A percentile compares a stretch with the other conserved stretches of the same genome.
phyloP scores from a whole-genome alignment of 208 protist genomes.

The Leishmania turanica region DNA sequence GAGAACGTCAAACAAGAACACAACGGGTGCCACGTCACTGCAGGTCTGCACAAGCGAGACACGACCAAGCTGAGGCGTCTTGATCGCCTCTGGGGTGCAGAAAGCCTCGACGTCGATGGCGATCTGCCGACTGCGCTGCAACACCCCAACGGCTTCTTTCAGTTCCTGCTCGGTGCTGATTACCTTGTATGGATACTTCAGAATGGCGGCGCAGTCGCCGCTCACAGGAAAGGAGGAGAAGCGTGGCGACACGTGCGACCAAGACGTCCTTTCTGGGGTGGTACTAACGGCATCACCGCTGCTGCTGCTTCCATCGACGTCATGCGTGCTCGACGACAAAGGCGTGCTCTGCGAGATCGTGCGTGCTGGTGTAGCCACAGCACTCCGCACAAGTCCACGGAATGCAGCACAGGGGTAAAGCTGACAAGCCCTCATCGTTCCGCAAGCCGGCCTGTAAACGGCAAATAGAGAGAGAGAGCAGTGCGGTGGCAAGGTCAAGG shows the following conservation, averaged over 20 bases:
- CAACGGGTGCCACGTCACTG: conserved; percentile 49
- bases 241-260: neutral
- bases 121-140: conserved; percentile 46
- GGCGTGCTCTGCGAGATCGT: conserved; percentile 6
- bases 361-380: neutral
- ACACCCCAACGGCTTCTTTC: conserved; percentile 31
- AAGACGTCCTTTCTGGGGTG: neutral
- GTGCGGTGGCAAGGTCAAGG: neutral
- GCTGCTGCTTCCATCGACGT: neutral
- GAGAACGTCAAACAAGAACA: conserved; percentile 90
- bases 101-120: conserved; percentile 90
- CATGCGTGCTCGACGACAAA: neutral
- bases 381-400: neutral
- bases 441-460: neutral
- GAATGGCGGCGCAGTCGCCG: conserved; percentile 23
- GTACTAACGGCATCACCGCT: neutral
- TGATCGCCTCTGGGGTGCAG: conserved; percentile 48
- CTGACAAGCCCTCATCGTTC: neutral
- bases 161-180: conserved; percentile 58
- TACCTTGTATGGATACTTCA: conserved; percentile 72
- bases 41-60: conserved; percentile 88
- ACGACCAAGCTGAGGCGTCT: conserved; percentile 67
- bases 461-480: neutral
- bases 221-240: neutral
- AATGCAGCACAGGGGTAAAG: neutral